Evolutionary conservation across 306 rosid genomes (phyloP).

Genomic region (Ormosia emarginata): DNA sequence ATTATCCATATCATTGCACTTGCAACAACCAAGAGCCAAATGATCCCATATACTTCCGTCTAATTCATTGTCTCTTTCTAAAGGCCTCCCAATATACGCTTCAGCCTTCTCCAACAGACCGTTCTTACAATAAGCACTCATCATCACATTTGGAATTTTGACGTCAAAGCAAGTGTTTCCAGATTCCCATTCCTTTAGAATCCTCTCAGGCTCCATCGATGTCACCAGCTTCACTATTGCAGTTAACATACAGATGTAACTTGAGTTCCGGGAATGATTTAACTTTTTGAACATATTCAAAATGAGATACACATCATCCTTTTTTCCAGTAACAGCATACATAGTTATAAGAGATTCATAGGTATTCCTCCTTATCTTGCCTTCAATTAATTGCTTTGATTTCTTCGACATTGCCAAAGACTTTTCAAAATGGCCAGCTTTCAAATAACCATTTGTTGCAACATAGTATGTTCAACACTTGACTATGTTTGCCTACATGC

Average conservation of each 20-base stretch:
- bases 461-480: constrained; percentile 6
- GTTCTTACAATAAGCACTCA: constrained; percentile 42
- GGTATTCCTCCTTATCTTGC: constrained; percentile 23
- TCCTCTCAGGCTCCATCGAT: constrained; percentile 55
- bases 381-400: constrained; percentile 36
- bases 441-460: constrained; percentile 49
- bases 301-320: constrained; percentile 48
- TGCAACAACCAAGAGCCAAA: constrained; percentile 42
- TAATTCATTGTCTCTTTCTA: constrained; percentile 20
- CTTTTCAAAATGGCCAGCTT: constrained; percentile 47
- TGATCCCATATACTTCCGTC: constrained; percentile 39
- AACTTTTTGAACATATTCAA: constrained; percentile 46
- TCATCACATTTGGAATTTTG: constrained; percentile 41
- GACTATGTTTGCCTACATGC: not conserved
- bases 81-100: constrained; percentile 33
- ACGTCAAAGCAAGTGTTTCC: constrained; percentile 31
- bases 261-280: constrained; percentile 8
- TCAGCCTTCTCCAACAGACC: constrained; percentile 54
- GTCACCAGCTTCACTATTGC: constrained; percentile 49
- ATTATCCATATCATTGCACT: constrained; percentile 37
- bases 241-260: constrained; percentile 42
- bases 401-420: constrained; percentile 34
- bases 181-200: constrained; percentile 59
- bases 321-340: constrained; percentile 41
- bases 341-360: constrained; percentile 40